Base-by-base conservation (phyloP, 805 yeast genomes). In the Cyberlindnera lachancei region DNA sequence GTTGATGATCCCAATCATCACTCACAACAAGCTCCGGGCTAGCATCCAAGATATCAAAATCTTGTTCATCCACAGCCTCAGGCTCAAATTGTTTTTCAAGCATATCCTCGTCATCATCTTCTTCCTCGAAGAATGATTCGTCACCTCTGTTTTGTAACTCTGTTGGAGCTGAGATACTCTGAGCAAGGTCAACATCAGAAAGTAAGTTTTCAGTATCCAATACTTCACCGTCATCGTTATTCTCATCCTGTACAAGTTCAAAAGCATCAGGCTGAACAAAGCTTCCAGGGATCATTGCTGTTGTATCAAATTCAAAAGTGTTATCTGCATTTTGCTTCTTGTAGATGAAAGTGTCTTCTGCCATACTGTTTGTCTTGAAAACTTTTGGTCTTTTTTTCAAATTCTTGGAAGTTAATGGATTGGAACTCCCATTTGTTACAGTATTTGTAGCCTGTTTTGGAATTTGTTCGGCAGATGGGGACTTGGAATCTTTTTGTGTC, bases 1-100 rank as follows among this genome's bases (percentile, higher is more conserved):
- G 50, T 46, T 81, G 90, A 11, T 67, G 61, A 16, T 71, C 61
- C 90, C 94, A 83, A 41, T 77, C 70, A 20, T 63, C 63, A 6
- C 79, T 65, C 1, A 64, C 62, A 1, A 75, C 70, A 25, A 75
- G 58, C 18, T 62, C 51, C 1, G 76, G 68, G 18, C 60, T 59
- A 5, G 52, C 61, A 39, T 65, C 69, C 26, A 62, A 54, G 40
- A 59, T 64, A 23, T 48, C 68, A 52, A 66, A 58, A 45, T 71
- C 76, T 2, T 59, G 50, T 19, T 62, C 70, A 16, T 59, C 60
- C 12, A 69, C 56, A 36, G 74, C 73, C n/a, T 44, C 43, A 0
- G 90, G 90, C 52, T 82, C 92, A 49, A 72, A 82, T 3, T 75
- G 80, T 45, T 74, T 79, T 42, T 78, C 83, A 30, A 68, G 63